Base-by-base conservation (phyloP, 768 basidiomycete species). In the Mycena galopus region DNA sequence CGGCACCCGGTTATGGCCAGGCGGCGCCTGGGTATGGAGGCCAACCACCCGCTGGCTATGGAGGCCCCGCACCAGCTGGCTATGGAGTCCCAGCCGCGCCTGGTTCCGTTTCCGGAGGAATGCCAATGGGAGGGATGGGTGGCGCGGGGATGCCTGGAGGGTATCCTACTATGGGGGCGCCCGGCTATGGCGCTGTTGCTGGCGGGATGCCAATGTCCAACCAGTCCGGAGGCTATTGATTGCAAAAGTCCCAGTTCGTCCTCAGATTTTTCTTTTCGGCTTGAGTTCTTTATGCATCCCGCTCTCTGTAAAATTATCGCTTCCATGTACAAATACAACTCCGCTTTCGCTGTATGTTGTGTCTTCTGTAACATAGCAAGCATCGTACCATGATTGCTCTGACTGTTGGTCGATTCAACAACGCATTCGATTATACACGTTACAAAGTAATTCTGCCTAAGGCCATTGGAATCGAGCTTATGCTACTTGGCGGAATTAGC, bases 401-500 rank as follows among this genome's bases (percentile, higher is more conserved):
- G 8, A 12, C 30, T 35, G 57, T n/a, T 21, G 9, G 60, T 61
- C 30, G 16, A 47, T 61, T 10, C n/a, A 11, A 27, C 61, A 12
- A 33, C 1, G 55, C 50, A 51, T 51, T 23, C 25, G 7, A n/a
- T 47, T 27, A n/a, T 19, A 21, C 37, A 60, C n/a, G 32, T 42
- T 82, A 89, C 73, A 89, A 72, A 37, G 76, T 85, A 16, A 83
- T 83, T 78, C 82, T 86, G 65, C 89, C 89, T 30, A 95, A 83
- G 0, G 94, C 93, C 65, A 93, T 84, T 21, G 93, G 92, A 81
- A 96, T 93, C 44, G 93, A 93, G 77, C 93, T 91, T 75, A 97
- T 95, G 73, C 95, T 95, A 75, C 92, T 96, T 0, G 96, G 95
- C 4, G 96, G 96, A 73, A 97, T 98, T 65, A 98, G 86, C 2